phyloP scores from a whole-genome alignment of 2,329 filamentous ascomycete species.

The Metarhizium robertsii region DNA sequence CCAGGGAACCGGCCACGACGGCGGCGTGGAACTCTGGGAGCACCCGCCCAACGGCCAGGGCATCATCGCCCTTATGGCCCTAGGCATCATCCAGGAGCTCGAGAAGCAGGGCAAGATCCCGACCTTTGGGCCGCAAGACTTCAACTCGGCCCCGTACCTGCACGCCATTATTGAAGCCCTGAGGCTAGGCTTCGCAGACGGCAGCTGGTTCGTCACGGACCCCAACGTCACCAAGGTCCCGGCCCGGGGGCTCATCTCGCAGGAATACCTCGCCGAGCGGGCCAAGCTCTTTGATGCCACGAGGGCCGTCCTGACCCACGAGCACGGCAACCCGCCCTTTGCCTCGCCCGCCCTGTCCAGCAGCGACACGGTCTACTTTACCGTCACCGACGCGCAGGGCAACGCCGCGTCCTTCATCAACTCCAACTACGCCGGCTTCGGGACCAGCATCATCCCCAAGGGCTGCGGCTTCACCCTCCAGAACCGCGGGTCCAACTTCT shows the following conservation, averaged over 20 bases:
- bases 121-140: conserved; percentile 57
- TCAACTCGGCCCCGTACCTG: conserved; percentile 74
- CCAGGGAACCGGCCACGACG: conserved; percentile 35
- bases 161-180: conserved; percentile 84
- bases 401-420: conserved; percentile 97
- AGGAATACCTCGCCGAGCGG: conserved; percentile 65
- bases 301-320: conserved; percentile 48
- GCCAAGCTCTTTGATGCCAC: conserved; percentile 47
- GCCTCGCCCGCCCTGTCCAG: conserved; percentile 66
- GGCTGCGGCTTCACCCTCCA: conserved; percentile 91
- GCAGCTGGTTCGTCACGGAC: conserved; percentile 82
- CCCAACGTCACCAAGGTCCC: conserved; percentile 64
- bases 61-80: conserved; percentile 86
- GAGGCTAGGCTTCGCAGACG: conserved; percentile 84
- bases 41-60: conserved; percentile 96
- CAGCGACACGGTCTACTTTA: conserved; percentile 93
- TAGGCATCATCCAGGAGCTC: conserved; percentile 83
- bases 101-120: conserved; percentile 68
- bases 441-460: conserved; percentile 73
- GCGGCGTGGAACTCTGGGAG: conserved; percentile 80
- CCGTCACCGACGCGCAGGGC: conserved; percentile 68
- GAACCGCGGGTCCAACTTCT: conserved; percentile 86
- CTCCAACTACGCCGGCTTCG: conserved; percentile 85
- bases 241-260: conserved; percentile 56
- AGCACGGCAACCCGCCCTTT: conserved; percentile 52